A percentile compares a stretch with the other conserved stretches of the same genome.
These are phyloP conservation scores for Gloeostereum incarnatum DNA, from an alignment of 768 basidiomycete species.

Conservation along the genomic window DNA sequence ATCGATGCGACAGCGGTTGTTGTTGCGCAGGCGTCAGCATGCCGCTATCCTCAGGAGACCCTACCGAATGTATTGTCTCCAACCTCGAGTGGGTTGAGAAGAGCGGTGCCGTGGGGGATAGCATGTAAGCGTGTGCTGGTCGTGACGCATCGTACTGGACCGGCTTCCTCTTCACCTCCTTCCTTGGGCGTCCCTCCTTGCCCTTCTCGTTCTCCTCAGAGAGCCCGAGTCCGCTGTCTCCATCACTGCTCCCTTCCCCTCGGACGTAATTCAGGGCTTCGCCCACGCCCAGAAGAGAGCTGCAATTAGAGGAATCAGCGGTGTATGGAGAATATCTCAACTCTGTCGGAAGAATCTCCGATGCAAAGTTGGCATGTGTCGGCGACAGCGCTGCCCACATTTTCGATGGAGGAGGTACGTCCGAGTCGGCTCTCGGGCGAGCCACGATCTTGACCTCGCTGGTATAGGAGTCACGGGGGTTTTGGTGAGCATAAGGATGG, in stretches of 20 bases:
- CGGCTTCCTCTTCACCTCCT: too few relatives aligned
- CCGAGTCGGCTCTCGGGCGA: slow-evolving; percentile 23
- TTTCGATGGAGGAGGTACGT: slow-evolving; percentile 30
- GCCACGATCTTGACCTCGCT: slow-evolving; percentile 21
- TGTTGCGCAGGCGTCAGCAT: too few relatives aligned
- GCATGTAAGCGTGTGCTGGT: too few relatives aligned
- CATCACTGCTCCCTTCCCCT: slow-evolving; percentile 12
- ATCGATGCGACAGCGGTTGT: too few relatives aligned
- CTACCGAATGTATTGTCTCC: too few relatives aligned
- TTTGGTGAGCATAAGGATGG: slow-evolving; percentile 35
- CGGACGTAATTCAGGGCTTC: slow-evolving; percentile 48
- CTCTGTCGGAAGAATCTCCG: slow-evolving; percentile 35
- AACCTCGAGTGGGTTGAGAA: too few relatives aligned
- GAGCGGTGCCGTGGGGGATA: too few relatives aligned
- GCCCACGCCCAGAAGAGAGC: slow-evolving; percentile 36
- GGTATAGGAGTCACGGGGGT: slow-evolving; percentile 24
- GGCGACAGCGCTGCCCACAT: slow-evolving; percentile 47
- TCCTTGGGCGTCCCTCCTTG: too few relatives aligned
- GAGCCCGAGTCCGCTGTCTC: slow-evolving; percentile 38
- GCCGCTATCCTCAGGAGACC: too few relatives aligned
- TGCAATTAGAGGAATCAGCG: too few relatives aligned
- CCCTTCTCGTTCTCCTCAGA: too few relatives aligned
- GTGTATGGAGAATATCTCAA: slow-evolving; percentile 39
- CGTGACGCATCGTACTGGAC: too few relatives aligned
- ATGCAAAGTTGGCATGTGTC: slow-evolving; percentile 29